phyloP scores from a whole-genome alignment of 495 filamentous ascomycete species.

The Neurospora hispaniola region DNA sequence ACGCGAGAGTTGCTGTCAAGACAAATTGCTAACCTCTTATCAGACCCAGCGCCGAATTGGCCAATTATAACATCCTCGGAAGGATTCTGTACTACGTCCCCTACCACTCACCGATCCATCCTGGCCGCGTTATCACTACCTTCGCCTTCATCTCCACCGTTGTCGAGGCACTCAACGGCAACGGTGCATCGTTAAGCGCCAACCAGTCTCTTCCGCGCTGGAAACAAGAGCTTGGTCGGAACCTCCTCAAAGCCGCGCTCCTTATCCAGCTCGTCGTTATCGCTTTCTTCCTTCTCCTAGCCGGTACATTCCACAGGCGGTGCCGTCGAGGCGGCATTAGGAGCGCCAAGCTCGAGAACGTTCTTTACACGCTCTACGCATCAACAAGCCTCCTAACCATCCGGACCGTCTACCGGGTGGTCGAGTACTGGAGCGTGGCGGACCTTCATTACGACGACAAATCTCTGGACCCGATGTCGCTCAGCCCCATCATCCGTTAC shows the following conservation, averaged over 20 bases:
- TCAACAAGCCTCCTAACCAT: slow-evolving; percentile 49
- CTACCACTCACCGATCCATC: slow-evolving; percentile 66
- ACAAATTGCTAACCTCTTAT: background rate
- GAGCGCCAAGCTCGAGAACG: slow-evolving; percentile 43
- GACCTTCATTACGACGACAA: slow-evolving; percentile 20
- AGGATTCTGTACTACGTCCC: slow-evolving; percentile 72
- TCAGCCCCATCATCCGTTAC: slow-evolving; percentile 47
- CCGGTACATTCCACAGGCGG: slow-evolving; percentile 47
- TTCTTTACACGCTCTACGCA: slow-evolving; percentile 50
- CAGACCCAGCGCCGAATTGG: slow-evolving; percentile 61
- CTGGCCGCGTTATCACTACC: slow-evolving; percentile 64
- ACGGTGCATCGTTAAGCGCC: slow-evolving; percentile 52
- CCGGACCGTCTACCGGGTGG: slow-evolving; percentile 56
- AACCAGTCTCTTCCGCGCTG: slow-evolving; percentile 37
- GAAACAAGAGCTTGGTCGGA: slow-evolving; percentile 42
- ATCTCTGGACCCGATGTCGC: slow-evolving; percentile 17
- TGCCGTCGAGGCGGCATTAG: slow-evolving; percentile 44
- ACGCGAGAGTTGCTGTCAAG: background rate
- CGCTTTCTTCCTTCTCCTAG: slow-evolving; percentile 47
- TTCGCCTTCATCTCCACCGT: slow-evolving; percentile 53
- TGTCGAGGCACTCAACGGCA: slow-evolving; percentile 57
- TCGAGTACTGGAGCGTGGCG: slow-evolving; percentile 46
- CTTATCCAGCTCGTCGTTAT: slow-evolving; percentile 59
- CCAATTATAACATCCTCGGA: slow-evolving; percentile 68
- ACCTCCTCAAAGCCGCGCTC: slow-evolving; percentile 54